A percentile compares a stretch with the other conserved stretches of the same genome.
These are phyloP conservation scores for Schwanniomyces etchellsii DNA, from an alignment of 1,139 yeast genomes.

Conservation along the genomic window DNA sequence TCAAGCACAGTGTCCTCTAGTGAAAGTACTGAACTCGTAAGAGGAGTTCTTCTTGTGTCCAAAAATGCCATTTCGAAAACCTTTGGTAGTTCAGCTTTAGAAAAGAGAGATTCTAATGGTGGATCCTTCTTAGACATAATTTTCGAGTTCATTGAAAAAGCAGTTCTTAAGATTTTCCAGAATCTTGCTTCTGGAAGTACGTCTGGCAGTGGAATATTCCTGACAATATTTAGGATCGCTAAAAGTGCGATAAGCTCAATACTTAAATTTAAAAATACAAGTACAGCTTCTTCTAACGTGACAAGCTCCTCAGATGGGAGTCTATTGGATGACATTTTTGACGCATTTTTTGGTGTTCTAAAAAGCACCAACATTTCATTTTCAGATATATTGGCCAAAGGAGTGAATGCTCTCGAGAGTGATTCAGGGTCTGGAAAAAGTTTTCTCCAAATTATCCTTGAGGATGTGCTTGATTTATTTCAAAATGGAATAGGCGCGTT, in stretches of 20 bases:
- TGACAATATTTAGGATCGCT: conserved; percentile 5
- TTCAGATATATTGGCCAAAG: conserved; percentile 3
- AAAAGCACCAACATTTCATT: conserved; percentile 9
- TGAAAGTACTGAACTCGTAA: not conserved
- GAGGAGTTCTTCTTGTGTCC: not conserved
- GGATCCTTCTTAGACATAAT: conserved; percentile 12
- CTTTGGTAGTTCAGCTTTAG: not conserved
- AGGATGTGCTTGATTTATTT: conserved; percentile 8
- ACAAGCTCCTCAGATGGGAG: conserved; percentile 10
- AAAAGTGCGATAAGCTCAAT: conserved; percentile 6
- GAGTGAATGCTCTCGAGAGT: conserved; percentile 1
- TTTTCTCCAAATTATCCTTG: conserved; percentile 6
- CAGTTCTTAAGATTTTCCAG: conserved; percentile 7
- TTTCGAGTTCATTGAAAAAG: conserved; percentile 11
- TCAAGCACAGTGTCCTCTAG: too few relatives aligned
- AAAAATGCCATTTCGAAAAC: not conserved
- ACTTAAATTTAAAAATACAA: conserved; percentile 4
- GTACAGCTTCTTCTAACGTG: conserved; percentile 1
- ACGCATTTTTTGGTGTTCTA: conserved; percentile 12
- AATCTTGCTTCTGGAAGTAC: conserved; percentile 5
- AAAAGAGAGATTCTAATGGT: conserved; percentile 7
- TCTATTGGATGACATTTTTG: conserved; percentile 17
- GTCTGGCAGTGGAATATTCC: conserved; percentile 7
- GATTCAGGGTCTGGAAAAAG: conserved; percentile 9
- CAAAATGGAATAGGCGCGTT: conserved; percentile 7